Base-by-base conservation (phyloP, 1,284 basidiomycete genomes). In the Kwoniella shivajii region DNA sequence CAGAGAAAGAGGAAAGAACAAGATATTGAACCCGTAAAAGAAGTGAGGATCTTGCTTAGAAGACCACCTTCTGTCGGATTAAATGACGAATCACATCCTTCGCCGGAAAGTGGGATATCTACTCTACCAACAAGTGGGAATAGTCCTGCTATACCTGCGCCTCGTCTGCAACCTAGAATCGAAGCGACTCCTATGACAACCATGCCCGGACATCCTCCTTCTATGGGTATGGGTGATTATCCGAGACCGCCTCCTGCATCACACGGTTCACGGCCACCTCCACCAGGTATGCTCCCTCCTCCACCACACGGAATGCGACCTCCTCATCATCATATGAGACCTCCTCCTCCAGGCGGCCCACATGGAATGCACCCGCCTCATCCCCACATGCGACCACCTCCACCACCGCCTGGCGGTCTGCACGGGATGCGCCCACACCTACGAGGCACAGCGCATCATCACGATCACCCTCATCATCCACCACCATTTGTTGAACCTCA, bases 21-120 rank as follows among this genome's bases (percentile, higher is more conserved):
- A 22, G 55, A 46, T 20, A 49, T 54, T 30, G 67, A 67, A 41
- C 58, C 63, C 2, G 65, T 67, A 43, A 50, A 59, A 33, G 69
- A 68, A 43, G 72, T 75, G 51, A 73, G 68, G 57, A 72, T 75
- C 45, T 61, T 75, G 2, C 66, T 75, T 22, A 61, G 73, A 39
- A 60, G 73, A 41, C 72, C 71, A 18, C 39, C 55, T 26, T 49
- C 41, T 13, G 7, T 42, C 48, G 26, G 43, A 16, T 20, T 39
- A 56, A 18, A 50, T 24, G 45, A 47, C 13, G 16, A 33, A n/a
- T 36, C 24, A 13, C 45, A 37, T 13, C 41, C 44, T 44, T 47
- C 54, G 38, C 46, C 50, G 2, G 50, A 54, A 10, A 57, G 56
- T 46, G 49, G 37, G 18, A 51, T 38, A 26, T 54, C 56, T 6